Evolutionary conservation across 1,284 basidiomycete species (phyloP).

Genomic region (Quambalaria eucalypti): DNA sequence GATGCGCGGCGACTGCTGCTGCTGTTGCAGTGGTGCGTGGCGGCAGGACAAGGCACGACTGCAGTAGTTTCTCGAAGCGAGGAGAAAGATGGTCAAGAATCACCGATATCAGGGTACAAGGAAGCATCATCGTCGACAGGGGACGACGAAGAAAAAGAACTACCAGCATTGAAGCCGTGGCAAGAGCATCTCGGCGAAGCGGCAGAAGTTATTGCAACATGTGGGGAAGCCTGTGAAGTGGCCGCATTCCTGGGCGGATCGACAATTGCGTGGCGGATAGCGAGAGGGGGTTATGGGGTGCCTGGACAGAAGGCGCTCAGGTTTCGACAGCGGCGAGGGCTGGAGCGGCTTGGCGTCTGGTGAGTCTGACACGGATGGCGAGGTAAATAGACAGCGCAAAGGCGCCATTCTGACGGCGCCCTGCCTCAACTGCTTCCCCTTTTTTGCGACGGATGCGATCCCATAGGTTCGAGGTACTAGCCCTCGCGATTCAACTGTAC

Average conservation of each 20-base stretch:
- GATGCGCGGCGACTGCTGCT: neutral
- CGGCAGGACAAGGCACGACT: too few relatives aligned
- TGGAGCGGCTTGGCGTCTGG: conserved; percentile 3
- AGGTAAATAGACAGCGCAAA: too few relatives aligned
- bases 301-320: neutral
- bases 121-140: neutral
- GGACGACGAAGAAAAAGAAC: neutral
- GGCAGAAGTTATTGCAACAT: neutral
- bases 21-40: neutral
- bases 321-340: neutral
- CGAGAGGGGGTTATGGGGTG: neutral
- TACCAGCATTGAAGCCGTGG: neutral
- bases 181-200: neutral
- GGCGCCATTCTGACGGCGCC: too few relatives aligned
- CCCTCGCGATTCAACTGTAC: neutral
- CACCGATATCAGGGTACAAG: too few relatives aligned
- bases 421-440: too few relatives aligned
- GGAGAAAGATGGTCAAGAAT: too few relatives aligned
- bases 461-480: too few relatives aligned
- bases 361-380: conserved; percentile 1
- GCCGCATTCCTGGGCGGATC: conserved; percentile 8
- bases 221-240: conserved; percentile 3
- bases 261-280: conserved; percentile 3
- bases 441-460: too few relatives aligned
- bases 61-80: too few relatives aligned